Evolutionary conservation across 2,329 filamentous ascomycete genomes (phyloP).

Genomic region (Chalara sp.): DNA sequence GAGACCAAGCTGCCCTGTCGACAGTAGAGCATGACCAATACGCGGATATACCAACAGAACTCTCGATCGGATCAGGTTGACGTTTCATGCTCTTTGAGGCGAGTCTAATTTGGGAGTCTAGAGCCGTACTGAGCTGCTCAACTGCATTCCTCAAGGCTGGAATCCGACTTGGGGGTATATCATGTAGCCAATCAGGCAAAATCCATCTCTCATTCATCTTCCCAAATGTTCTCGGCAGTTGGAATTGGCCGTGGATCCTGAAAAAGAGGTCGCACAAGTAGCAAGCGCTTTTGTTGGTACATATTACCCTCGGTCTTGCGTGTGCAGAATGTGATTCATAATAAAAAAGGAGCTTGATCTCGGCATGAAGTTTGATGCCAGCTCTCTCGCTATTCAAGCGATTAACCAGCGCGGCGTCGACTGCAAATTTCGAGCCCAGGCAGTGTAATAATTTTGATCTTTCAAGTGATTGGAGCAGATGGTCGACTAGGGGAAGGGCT

Average conservation of each 20-base stretch:
- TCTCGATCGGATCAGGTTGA: no score
- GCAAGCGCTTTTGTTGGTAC: conserved; percentile 43
- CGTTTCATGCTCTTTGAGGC: not conserved
- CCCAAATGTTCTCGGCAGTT: conserved; percentile 35
- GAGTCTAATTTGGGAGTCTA: not conserved
- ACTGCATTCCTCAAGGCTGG: not conserved
- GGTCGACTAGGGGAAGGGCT: not conserved
- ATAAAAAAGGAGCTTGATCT: conserved; percentile 41
- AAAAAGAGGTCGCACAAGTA: conserved; percentile 44
- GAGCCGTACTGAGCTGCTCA: not conserved
- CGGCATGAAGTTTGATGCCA: conserved; percentile 36
- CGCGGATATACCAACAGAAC: no score
- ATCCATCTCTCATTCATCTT: conserved; percentile 39
- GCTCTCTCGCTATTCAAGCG: not conserved
- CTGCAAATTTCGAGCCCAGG: not conserved
- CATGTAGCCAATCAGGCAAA: conserved; percentile 28
- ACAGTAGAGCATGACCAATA: no score
- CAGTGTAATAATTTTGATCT: not conserved
- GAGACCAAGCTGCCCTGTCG: no score
- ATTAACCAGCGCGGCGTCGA: not conserved
- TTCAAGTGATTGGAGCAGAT: not conserved
- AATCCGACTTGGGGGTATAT: conserved; percentile 1
- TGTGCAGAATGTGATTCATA: conserved; percentile 27
- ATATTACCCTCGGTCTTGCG: conserved; percentile 35
- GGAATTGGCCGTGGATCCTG: conserved; percentile 32